Conservation (phyloP, 495 filamentous ascomycete genomes). For the Aspergillus panamensis region DNA sequence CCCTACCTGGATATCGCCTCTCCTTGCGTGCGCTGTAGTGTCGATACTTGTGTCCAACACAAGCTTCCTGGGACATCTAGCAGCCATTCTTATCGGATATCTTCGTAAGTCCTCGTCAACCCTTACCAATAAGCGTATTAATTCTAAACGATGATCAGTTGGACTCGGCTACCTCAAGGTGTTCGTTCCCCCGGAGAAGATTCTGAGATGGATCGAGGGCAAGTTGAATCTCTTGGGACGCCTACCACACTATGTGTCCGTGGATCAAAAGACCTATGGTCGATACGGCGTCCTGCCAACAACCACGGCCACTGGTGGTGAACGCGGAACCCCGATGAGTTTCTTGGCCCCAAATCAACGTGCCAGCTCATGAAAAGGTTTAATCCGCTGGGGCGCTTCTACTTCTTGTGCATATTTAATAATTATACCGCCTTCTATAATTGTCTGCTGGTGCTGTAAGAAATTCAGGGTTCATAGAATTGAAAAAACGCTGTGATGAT, state of each 20-base stretch:
- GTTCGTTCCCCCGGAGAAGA: conserved; percentile 76
- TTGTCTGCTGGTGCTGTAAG: conserved; percentile 14
- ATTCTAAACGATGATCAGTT: conserved; percentile 46
- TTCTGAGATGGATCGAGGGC: conserved; percentile 76
- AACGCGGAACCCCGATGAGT: conserved; percentile 51
- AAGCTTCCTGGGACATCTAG: conserved; percentile 82
- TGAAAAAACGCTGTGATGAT: conserved; percentile 16
- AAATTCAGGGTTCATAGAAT: conserved; percentile 16
- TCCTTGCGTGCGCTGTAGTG: conserved; percentile 65
- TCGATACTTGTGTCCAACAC: conserved; percentile 74
- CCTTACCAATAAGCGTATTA: not conserved
- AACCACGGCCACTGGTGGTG: conserved; percentile 33
- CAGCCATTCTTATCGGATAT: conserved; percentile 78
- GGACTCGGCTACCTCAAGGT: conserved; percentile 81
- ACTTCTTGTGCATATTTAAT: conserved; percentile 39
- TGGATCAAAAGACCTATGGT: conserved; percentile 97
- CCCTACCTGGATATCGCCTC: conserved; percentile 88
- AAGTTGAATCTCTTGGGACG: conserved; percentile 78
- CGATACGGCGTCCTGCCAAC: conserved; percentile 83
- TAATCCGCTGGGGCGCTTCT: conserved; percentile 9
- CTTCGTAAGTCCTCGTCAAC: conserved; percentile 55
- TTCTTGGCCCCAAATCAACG: conserved; percentile 61
- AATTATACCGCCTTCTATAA: conserved; percentile 17
- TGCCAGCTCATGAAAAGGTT: conserved; percentile 51
- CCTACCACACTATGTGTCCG: conserved; percentile 82